These are phyloP conservation scores for Geotrichum cucujoidarum DNA, from an alignment of 1,139 yeast species.

Conservation along the genomic window DNA sequence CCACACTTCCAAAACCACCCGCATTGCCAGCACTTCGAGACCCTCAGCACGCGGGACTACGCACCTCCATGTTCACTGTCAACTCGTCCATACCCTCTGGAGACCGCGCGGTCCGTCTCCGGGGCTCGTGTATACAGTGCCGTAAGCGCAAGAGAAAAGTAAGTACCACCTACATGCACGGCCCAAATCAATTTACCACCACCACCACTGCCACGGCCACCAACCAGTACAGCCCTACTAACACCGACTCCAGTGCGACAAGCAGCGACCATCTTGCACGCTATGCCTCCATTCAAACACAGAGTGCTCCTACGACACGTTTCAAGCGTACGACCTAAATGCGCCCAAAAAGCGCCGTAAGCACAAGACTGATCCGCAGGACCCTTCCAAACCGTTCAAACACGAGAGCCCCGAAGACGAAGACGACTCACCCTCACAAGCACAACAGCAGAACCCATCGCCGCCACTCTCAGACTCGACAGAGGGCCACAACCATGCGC, in stretches of 20 bases:
- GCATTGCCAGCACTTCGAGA: too few species aligned
- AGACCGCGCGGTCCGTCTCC: slow-evolving; percentile 17
- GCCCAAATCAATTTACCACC: too few species aligned
- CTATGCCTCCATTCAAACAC: slow-evolving; percentile 17
- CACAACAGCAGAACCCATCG: background rate
- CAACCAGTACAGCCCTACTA: background rate
- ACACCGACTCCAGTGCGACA: slow-evolving; percentile 13
- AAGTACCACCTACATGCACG: too few species aligned
- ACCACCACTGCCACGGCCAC: background rate
- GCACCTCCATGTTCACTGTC: slow-evolving; percentile 11
- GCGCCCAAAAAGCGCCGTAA: slow-evolving; percentile 15
- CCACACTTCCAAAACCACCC: slow-evolving; percentile 5
- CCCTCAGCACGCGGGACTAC: too few species aligned
- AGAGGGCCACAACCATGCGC: background rate
- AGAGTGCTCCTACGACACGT: slow-evolving; percentile 18
- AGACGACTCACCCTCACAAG: background rate
- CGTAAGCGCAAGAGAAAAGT: slow-evolving; percentile 19
- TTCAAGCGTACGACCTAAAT: slow-evolving; percentile 17
- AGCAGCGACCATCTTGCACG: slow-evolving; percentile 16
- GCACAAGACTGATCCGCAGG: slow-evolving; percentile 1
- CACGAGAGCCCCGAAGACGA: background rate
- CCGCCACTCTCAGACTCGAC: background rate
- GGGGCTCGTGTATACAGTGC: slow-evolving; percentile 20
- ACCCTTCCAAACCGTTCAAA: background rate
- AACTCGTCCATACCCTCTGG: slow-evolving; percentile 7